Evolutionary conservation across 371 early-diverging fungal genomes (phyloP), one percentile per base, ranked within the genome.

Genomic region (Mitosporidium daphniae): DNA sequence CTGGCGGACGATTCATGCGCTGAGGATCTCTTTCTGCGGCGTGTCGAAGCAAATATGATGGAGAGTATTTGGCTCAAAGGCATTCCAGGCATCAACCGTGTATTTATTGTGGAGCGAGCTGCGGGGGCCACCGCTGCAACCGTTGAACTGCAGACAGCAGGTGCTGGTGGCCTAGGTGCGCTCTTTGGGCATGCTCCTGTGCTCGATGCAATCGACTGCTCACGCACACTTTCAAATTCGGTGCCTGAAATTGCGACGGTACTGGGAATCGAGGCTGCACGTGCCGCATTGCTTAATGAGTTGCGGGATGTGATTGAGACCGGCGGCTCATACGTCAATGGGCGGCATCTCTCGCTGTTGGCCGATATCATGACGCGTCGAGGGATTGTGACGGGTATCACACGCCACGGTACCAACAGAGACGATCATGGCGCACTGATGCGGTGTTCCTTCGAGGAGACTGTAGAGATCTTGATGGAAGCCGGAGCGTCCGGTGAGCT

Each of bases 381-480:
- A 18, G 99, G 95, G 25, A 49, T 55, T 30, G 39, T 94, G 30
- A 74, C 77, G 59, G 86, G 94, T 17, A 93, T 98, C 33, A 89
- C 95, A 8, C 66, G 95, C 29, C 95, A 95, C 41, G 95, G 95
- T 38, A 89, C 91, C 41, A 95, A 94, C 44, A 62, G 89, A 29
- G 67, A 80, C 10, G 80, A 80, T 34, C 66, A 78, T 2, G 77
- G 91, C 28, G 89, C 82, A 7, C 50, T 95, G 27, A 84, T 82
- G 60, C 57, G 94, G 22, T 74, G 75, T 40, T 80, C 95, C 3
- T 98, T 98, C 35, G 95, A 98, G 47, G 94, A 98, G 48, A 95
- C 99, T 0, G 95, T 91, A 0, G 95, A 98, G 47, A 71, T 95
- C 47, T 52, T 98, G 31, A 53, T 93, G 50, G 91, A 95, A 25